phyloP scores from a whole-genome alignment of 2,329 filamentous ascomycete species.

The Trichoderma aggressivum region DNA sequence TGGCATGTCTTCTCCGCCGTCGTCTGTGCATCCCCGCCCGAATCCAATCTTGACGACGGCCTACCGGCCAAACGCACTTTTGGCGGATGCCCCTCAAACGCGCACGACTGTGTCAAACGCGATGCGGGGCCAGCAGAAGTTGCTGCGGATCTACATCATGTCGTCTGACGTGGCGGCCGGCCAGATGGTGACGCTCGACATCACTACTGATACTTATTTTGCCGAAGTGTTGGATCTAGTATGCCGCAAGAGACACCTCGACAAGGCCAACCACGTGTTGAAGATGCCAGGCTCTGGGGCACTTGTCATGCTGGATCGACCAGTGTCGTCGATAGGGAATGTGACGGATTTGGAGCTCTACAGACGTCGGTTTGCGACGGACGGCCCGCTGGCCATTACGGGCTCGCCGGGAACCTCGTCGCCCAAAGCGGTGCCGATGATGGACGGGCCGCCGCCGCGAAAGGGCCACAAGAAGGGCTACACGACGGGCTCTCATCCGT shows the following conservation, averaged over 20 bases:
- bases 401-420: slow-evolving; percentile 67
- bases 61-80: slow-evolving; percentile 50
- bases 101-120: slow-evolving; percentile 43
- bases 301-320: slow-evolving; percentile 72
- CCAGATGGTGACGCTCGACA: slow-evolving; percentile 70
- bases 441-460: slow-evolving; percentile 43
- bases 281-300: slow-evolving; percentile 73
- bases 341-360: slow-evolving; percentile 72
- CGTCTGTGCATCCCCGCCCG: slow-evolving; percentile 38
- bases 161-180: slow-evolving; percentile 67
- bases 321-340: slow-evolving; percentile 73
- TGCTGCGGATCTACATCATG: slow-evolving; percentile 68
- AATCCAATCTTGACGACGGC: slow-evolving; percentile 63
- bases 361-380: slow-evolving; percentile 70
- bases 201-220: slow-evolving; percentile 79
- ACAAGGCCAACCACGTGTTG: slow-evolving; percentile 75
- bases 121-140: slow-evolving; percentile 62
- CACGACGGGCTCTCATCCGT: slow-evolving; percentile 59
- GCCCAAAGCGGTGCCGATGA: slow-evolving; percentile 59
- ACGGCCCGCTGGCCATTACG: slow-evolving; percentile 65
- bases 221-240: slow-evolving; percentile 77
- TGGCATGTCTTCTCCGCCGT: slow-evolving; percentile 19
- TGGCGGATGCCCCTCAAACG: slow-evolving; percentile 56
- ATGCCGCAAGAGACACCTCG: slow-evolving; percentile 72
- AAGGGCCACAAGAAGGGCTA: slow-evolving; percentile 53